These are phyloP conservation scores for Colletotrichum sp. DNA, from an alignment of 2,329 filamentous ascomycete species.

Conservation along the genomic window DNA sequence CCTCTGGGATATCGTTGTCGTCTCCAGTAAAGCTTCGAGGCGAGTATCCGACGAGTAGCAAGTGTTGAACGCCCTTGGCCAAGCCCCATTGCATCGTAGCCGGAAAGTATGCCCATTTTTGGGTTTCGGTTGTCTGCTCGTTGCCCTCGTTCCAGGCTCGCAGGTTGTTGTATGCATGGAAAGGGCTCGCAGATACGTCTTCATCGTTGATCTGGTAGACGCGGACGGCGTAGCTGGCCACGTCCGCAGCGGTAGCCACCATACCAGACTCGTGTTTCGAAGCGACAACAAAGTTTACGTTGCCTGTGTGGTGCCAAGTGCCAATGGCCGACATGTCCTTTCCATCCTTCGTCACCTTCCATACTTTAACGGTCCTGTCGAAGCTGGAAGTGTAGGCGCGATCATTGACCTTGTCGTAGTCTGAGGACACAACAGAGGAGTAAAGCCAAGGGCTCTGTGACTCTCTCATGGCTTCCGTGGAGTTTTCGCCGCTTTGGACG, in stretches of 20 bases:
- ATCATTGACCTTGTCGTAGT: slow-evolving; percentile 51
- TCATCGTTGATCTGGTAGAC: slow-evolving; percentile 54
- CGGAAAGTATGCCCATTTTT: slow-evolving; percentile 66
- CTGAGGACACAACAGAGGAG: slow-evolving; percentile 66
- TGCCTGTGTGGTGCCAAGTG: slow-evolving; percentile 62
- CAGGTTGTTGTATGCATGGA: slow-evolving; percentile 46
- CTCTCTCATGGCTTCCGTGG: slow-evolving; percentile 59
- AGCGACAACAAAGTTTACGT: slow-evolving; percentile 67
- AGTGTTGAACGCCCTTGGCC: slow-evolving; percentile 46
- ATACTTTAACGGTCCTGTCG: slow-evolving; percentile 65
- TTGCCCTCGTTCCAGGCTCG: slow-evolving; percentile 25
- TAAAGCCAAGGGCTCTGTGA: slow-evolving; percentile 69
- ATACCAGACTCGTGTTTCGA: slow-evolving; percentile 52
- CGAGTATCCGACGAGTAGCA: slow-evolving; percentile 68
- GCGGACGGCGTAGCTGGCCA: slow-evolving; percentile 57
- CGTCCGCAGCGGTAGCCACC: slow-evolving; percentile 66
- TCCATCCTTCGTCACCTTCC: slow-evolving; percentile 48
- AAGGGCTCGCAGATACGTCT: slow-evolving; percentile 41
- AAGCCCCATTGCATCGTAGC: slow-evolving; percentile 69
- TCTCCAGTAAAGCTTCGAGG: slow-evolving; percentile 58
- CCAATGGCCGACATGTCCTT: slow-evolving; percentile 47
- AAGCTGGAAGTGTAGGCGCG: slow-evolving; percentile 66
- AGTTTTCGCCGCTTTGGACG: slow-evolving; percentile 59
- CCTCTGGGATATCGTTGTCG: slow-evolving; percentile 63
- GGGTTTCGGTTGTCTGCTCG: slow-evolving; percentile 35